Conservation (phyloP, 176 grass and related monocot species). For the Oryza glaberrima region DNA sequence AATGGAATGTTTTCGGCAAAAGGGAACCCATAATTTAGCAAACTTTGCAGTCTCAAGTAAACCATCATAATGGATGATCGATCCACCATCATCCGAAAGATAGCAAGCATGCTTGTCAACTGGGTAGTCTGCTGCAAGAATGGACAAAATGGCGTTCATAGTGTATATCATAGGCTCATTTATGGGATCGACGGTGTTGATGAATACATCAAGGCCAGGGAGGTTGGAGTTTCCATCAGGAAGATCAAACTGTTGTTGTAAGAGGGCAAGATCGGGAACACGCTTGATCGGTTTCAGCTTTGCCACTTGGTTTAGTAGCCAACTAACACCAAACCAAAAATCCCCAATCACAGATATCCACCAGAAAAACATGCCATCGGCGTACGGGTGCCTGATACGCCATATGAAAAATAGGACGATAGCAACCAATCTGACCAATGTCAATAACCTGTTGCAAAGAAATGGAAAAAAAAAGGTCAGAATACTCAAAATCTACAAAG, state of each 20-base stretch:
- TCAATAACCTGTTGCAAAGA: conserved; percentile 43
- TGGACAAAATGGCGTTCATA: conserved; percentile 53
- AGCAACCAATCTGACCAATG: conserved; percentile 44
- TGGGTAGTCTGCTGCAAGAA: conserved; percentile 58
- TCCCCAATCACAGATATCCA: conserved; percentile 55
- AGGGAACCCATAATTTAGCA: conserved; percentile 50
- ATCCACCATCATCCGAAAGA: conserved; percentile 55
- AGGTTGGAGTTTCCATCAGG: conserved; percentile 52
- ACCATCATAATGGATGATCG: conserved; percentile 53
- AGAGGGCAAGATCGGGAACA: conserved; percentile 37
- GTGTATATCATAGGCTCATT: conserved; percentile 62
- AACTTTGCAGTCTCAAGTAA: conserved; percentile 56
- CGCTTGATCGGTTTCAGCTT: conserved; percentile 48
- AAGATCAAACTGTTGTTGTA: conserved; percentile 48
- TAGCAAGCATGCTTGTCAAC: conserved; percentile 56
- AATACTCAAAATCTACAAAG: background rate
- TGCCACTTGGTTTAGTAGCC: conserved; percentile 51
- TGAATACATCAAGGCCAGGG: conserved; percentile 48
- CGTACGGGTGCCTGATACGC: conserved; percentile 45
- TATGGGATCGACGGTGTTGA: conserved; percentile 55
- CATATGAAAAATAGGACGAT: conserved; percentile 56
- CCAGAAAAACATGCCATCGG: conserved; percentile 60
- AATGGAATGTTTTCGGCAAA: conserved; percentile 59
- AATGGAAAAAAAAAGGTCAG: background rate
- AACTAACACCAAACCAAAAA: conserved; percentile 54